Percentiles rank a stretch among this genome's conserved stretches.
These are phyloP conservation scores for Coemansia sp. DNA, from an alignment of 192 early-diverging fungal species.

Conservation along the genomic window DNA sequence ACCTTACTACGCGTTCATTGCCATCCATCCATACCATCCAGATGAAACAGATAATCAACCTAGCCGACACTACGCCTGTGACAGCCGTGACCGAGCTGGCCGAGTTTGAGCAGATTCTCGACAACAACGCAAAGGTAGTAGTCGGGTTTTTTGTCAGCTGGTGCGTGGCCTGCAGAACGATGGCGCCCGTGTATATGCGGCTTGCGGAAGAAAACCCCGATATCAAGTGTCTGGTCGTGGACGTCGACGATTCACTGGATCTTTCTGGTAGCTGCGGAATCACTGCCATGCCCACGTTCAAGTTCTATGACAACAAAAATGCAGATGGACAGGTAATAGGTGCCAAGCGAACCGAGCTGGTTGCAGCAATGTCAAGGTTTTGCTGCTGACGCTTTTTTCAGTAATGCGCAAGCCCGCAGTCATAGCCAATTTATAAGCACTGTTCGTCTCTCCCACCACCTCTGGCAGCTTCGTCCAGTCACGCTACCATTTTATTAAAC, in stretches of 20 bases:
- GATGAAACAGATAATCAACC: too few relatives aligned
- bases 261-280: constrained; percentile 43
- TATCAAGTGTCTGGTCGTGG: constrained; percentile 73
- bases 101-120: constrained; percentile 17
- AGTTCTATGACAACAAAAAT: constrained; percentile 59
- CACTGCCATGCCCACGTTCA: too few relatives aligned
- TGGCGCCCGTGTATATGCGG: constrained; percentile 62
- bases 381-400: constrained; percentile 24
- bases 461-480: too few relatives aligned
- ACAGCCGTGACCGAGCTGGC: neutral
- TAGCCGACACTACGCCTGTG: too few relatives aligned
- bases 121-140: constrained; percentile 52
- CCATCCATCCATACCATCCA: too few relatives aligned
- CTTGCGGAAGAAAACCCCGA: constrained; percentile 55
- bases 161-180: constrained; percentile 84
- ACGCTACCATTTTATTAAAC: neutral
- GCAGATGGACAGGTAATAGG: constrained; percentile 61
- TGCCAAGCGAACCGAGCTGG: constrained; percentile 20
- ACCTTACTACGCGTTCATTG: too few relatives aligned
- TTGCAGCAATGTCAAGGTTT: neutral
- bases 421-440: constrained; percentile 74
- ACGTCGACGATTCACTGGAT: constrained; percentile 67
- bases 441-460: constrained; percentile 37
- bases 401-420: constrained; percentile 32
- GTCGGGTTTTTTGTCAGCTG: constrained; percentile 76